Evolutionary conservation across 2,329 filamentous ascomycete genomes (phyloP).

Genomic region (Emergomyces africanus): DNA sequence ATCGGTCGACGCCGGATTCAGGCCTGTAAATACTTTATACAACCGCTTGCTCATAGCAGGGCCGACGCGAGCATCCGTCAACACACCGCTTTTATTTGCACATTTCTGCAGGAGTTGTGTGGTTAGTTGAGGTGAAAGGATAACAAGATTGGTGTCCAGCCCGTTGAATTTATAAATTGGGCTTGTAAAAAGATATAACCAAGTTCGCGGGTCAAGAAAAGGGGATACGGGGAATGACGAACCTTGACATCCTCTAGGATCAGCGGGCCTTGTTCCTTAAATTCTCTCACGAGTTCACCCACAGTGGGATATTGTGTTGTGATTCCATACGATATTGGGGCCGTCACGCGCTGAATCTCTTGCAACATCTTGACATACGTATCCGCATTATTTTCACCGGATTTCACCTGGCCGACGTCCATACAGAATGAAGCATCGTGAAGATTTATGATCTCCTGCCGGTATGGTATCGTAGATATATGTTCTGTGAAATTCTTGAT

Average conservation of each 20-base stretch:
- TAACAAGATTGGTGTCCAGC: background rate
- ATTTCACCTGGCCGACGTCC: constrained; percentile 62
- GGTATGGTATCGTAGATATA: constrained; percentile 63
- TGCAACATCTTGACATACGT: constrained; percentile 66
- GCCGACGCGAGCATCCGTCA: constrained; percentile 34
- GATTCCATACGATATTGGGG: constrained; percentile 59
- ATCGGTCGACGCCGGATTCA: constrained; percentile 34
- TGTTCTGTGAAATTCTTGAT: constrained; percentile 64
- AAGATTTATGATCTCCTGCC: constrained; percentile 34
- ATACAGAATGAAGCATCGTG: constrained; percentile 57
- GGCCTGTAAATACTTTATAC: constrained; percentile 37
- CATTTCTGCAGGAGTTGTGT: constrained; percentile 25
- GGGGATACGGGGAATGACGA: constrained; percentile 4
- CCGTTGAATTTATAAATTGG: background rate
- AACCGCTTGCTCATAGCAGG: constrained; percentile 36
- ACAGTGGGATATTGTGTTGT: constrained; percentile 48
- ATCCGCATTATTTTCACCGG: constrained; percentile 52
- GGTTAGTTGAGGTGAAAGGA: background rate
- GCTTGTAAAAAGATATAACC: background rate
- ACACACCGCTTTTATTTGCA: constrained; percentile 34
- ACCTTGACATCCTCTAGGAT: constrained; percentile 49
- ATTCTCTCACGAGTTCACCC: constrained; percentile 43
- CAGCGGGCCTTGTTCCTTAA: constrained; percentile 47
- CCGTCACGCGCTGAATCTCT: constrained; percentile 59
- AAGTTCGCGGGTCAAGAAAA: background rate